phyloP scores from a whole-genome alignment of 176 grass and related monocot species.

The Eragrostis curvula region DNA sequence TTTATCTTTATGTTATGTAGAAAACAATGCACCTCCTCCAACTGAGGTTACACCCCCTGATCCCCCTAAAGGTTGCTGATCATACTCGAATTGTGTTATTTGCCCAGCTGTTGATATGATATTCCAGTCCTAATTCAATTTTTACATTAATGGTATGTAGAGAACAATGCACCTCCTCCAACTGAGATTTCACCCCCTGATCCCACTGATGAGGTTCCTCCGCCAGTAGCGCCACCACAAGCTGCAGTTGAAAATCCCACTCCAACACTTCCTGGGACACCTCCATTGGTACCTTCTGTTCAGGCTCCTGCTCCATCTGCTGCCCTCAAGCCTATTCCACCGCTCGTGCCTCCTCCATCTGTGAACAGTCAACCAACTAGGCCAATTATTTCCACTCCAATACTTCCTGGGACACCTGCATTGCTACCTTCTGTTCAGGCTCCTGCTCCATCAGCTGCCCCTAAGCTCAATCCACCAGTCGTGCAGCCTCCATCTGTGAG shows the following conservation, averaged over 20 bases:
- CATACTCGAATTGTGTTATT: background rate
- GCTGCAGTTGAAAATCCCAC: slow-evolving; percentile 24
- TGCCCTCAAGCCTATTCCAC: slow-evolving; percentile 39
- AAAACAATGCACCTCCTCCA: slow-evolving; percentile 38
- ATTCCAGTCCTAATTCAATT: slow-evolving; percentile 7
- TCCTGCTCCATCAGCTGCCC: slow-evolving; percentile 44
- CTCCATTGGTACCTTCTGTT: slow-evolving; percentile 58
- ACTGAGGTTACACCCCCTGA: slow-evolving; percentile 34
- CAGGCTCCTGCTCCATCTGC: slow-evolving; percentile 56
- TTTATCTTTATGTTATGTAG: slow-evolving; percentile 31
- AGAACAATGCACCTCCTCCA: slow-evolving; percentile 37
- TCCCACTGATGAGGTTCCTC: slow-evolving; percentile 15
- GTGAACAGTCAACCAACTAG: slow-evolving; percentile 49
- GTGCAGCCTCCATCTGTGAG: slow-evolving; percentile 42
- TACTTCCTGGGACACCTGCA: slow-evolving; percentile 57
- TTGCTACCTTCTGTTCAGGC: slow-evolving; percentile 61
- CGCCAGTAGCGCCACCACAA: slow-evolving; percentile 40
- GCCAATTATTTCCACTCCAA: slow-evolving; percentile 26
- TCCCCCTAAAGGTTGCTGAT: slow-evolving; percentile 44
- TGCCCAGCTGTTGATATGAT: background rate
- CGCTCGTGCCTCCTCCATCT: slow-evolving; percentile 41
- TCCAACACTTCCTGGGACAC: slow-evolving; percentile 55
- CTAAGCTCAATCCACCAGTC: slow-evolving; percentile 44
- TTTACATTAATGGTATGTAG: slow-evolving; percentile 30
- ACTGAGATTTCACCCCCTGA: slow-evolving; percentile 33